Evolutionary conservation across 306 rosid genomes (phyloP), one percentile per base, ranked within the genome.

Genomic region (Pachyrhizus erosus): DNA sequence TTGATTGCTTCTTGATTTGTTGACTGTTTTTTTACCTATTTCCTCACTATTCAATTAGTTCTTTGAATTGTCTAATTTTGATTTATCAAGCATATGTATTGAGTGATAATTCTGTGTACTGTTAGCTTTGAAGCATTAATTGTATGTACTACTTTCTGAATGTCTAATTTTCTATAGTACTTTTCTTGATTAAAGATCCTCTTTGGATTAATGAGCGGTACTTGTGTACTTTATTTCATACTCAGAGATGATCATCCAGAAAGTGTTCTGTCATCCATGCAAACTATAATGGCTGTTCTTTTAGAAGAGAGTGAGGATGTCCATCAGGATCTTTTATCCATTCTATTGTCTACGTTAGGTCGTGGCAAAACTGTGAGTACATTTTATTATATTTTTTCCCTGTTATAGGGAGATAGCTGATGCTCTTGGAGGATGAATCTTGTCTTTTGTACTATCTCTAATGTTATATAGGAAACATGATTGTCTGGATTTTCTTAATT

Each of bases 181-280:
- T 71, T 76, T 62, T 65, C 34, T 65, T 54, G 65, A 71, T 75
- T 74, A 65, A 69, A 78, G 17, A 45, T 78, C 26, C 7, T 75
- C 57, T 83, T 76, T 34, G 80, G 66, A 82, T 73, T 77, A 37
- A 73, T 75, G 48, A 80, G 45, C 24, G 70, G 65, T 61, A 43
- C 76, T 67, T 86, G 83, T 73, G 42, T 68, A 60, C 34, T 74
- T 73, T 81, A 52, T 82, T 33, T 54, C 57, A 51, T 81, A 49
- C 83, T 81, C 97, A 96, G 99, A 81, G 98, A 96, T 86, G 97
- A 96, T 83, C 99, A 92, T 88, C 93, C 92, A 15, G 98, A 96
- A 82, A 93, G 90, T 87, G 97, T 93, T 78, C 74, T 93, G 82
- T 90, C 94, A 70, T 89, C 98, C 65, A 96, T 96, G 99, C 91